Evolutionary conservation across 495 filamentous ascomycete genomes (phyloP), one percentile per base, ranked within the genome.

Genomic region (Aspergillus asperescens): DNA sequence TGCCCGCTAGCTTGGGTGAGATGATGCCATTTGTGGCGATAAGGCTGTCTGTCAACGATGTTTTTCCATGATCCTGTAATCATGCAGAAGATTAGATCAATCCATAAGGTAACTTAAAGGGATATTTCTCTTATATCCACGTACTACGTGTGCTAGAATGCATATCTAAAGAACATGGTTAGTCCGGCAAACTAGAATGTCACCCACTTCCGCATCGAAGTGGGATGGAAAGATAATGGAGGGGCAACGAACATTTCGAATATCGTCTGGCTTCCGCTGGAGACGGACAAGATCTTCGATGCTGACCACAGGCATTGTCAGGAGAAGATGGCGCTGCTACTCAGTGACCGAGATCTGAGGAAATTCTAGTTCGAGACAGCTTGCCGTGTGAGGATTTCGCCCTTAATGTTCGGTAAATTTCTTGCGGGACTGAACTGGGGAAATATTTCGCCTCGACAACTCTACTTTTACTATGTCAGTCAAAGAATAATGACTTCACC

Each of bases 21-120:
- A 99, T 97, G 72, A 99, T 97, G 75, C 93, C 93, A 81, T 99
- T 99, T 58, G 94, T 96, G 68, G 94, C 90, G 58, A 99, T 89
- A 40, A 99, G 84, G 50, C 88, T 89, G 65, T 99, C 93, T 38
- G 91, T 94, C 56, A 99, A 84, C 18, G 94, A 96, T 5, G 93
- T 99, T 73, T 99, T 99, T 59, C 93, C 93, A 77, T 99, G 93
- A 64, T 99, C 93, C 77, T 80, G 60, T 12, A 49, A 29, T 25
- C 43, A 29, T 35, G 57, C 48, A 35, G 48, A 43, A 5, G 3
- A 38, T 27, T 44, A 44, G 24, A 44, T 5, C 3, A 28, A 15
- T 9, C 24, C 41, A 27, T 7, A 19, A 19, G 42, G 12, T 23
- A 38, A 22, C 39, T n/a, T 18, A 9, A n/a, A 19, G 15, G 43